Conservation (phyloP, 352 stramenopile species). For the Globisporangium paroecandrum region DNA sequence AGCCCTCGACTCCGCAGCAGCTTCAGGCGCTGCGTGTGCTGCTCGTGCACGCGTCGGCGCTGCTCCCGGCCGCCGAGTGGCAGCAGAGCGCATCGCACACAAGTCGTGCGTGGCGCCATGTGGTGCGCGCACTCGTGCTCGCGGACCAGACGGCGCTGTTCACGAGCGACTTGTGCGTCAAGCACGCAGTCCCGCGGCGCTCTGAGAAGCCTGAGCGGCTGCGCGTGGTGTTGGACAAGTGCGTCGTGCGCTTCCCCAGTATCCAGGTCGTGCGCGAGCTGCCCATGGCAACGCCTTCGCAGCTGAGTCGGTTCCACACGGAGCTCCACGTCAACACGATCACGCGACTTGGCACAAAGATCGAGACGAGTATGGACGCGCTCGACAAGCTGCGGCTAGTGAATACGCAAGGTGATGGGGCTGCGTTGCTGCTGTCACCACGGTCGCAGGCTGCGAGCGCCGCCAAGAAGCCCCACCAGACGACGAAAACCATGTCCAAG, state of each 20-base stretch:
- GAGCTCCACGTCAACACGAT: slow-evolving; percentile 57
- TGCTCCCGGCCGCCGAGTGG: neutral
- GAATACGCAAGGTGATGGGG: neutral
- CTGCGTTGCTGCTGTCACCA: neutral
- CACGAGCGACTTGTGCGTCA: slow-evolving; percentile 44
- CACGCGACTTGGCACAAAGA: slow-evolving; percentile 43
- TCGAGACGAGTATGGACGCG: slow-evolving; percentile 56
- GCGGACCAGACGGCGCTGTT: slow-evolving; percentile 37
- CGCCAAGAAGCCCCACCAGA: slow-evolving; percentile 13
- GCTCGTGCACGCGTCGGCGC: neutral
- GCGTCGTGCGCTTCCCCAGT: slow-evolving; percentile 28
- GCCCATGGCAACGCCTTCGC: slow-evolving; percentile 35
- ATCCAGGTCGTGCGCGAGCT: slow-evolving; percentile 25
- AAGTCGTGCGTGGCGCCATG: slow-evolving; percentile 27
- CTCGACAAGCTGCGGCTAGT: slow-evolving; percentile 24
- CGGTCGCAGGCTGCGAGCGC: slow-evolving; percentile 2
- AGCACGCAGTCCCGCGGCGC: slow-evolving; percentile 39
- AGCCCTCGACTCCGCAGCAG: slow-evolving; percentile 1
- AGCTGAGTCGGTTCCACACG: slow-evolving; percentile 58
- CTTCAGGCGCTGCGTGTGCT: slow-evolving; percentile 3
- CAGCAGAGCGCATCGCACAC: slow-evolving; percentile 3
- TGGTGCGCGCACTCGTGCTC: slow-evolving; percentile 25
- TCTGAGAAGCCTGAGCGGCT: slow-evolving; percentile 56
- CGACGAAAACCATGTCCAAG: slow-evolving; percentile 29
- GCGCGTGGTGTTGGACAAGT: slow-evolving; percentile 34